Evolutionary conservation across 805 yeast species (phyloP).

Genomic region (Yamadazyma phyllophila): DNA sequence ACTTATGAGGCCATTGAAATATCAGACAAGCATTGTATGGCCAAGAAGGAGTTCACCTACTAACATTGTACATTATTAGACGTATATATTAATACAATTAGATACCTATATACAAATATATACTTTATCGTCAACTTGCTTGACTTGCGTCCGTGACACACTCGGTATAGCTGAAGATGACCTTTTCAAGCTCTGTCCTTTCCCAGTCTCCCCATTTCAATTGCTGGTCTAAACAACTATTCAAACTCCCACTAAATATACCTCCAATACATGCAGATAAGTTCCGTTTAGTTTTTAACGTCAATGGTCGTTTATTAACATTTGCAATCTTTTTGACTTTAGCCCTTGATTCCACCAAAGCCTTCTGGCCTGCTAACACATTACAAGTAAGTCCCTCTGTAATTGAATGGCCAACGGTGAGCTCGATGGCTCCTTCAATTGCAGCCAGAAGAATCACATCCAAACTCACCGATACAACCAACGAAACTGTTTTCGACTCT

Average conservation of each 20-base stretch:
- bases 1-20: constrained; percentile 89
- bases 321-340: background rate
- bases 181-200: constrained; percentile 1
- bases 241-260: background rate
- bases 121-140: too few species aligned
- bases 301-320: constrained; percentile 3
- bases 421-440: constrained; percentile 1
- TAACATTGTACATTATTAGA: constrained; percentile 2
- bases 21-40: constrained; percentile 75
- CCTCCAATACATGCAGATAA: constrained; percentile 1
- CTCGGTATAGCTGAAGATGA: background rate
- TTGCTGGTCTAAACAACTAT: background rate
- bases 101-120: too few species aligned
- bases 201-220: constrained; percentile 16
- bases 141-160: too few species aligned
- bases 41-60: constrained; percentile 16
- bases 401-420: background rate
- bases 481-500: background rate
- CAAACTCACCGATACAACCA: background rate
- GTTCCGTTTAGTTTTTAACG: background rate
- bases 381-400: constrained; percentile 5
- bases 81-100: background rate
- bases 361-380: constrained; percentile 3
- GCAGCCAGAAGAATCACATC: background rate
- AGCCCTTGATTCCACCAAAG: background rate